These are phyloP conservation scores for Dictyostelium intermedium DNA, from an alignment of 78 protist genomes.

Conservation along the genomic window DNA sequence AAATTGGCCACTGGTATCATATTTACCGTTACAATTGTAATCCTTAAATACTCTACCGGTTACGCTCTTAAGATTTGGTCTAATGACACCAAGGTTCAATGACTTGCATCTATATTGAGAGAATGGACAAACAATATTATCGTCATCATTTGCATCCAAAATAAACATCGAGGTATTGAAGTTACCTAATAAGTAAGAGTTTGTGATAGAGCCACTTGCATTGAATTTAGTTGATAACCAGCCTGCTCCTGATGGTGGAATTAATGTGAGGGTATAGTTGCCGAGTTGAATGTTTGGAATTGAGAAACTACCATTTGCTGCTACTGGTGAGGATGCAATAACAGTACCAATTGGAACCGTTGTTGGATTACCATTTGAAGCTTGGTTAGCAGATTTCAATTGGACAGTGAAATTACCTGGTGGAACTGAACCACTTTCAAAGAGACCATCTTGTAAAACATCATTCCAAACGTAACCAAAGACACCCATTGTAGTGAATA, in stretches of 20 bases:
- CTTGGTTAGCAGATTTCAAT: not conserved
- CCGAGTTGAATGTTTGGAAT: constrained; percentile 11
- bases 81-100: constrained; percentile 26
- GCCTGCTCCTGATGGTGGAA: not conserved
- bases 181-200: not conserved
- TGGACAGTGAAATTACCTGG: not conserved
- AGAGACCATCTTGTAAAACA: constrained; percentile 19
- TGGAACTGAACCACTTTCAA: constrained; percentile 1
- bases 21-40: constrained; percentile 50
- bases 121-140: constrained; percentile 6
- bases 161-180: not conserved
- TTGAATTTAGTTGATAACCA: constrained; percentile 31
- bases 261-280: not conserved
- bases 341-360: not conserved
- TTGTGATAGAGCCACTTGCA: not conserved
- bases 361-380: not conserved
- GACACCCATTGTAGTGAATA: not conserved
- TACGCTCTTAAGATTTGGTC: constrained; percentile 1
- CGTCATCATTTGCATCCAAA: not conserved
- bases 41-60: constrained; percentile 43
- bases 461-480: constrained; percentile 50
- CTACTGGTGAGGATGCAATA: not conserved
- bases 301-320: not conserved
- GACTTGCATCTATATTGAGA: not conserved
- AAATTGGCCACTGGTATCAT: not conserved